Evolutionary conservation across 108 stramenopile genomes (phyloP), one percentile per base, ranked within the genome.

Genomic region (Epipyxis sp.): DNA sequence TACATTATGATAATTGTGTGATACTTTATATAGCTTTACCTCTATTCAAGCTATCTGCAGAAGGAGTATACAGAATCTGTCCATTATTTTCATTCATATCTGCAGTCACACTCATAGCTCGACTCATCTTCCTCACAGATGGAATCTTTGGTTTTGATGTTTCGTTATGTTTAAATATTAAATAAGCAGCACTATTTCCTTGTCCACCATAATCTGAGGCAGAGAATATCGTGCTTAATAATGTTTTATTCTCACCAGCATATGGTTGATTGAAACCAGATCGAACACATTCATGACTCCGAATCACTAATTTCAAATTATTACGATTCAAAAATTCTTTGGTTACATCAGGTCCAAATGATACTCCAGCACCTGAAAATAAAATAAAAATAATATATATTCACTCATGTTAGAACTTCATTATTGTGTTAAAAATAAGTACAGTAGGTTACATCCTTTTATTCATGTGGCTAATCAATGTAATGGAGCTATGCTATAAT

Each of bases 221-320:
- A 3, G 85, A 86, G 59, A 90, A 90, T 34, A 90, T 84, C 40
- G 89, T 90, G 41, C 88, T 80, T 1, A 88, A 54, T 25, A 86
- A 79, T 6, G 13, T 27, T 27, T 25, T 39, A 57, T 39, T 42
- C 3, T 13, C 34, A 37, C n/a, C 71, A 44, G 69, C 68, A 71
- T 90, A 88, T 37, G 79, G 67, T 1, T 84, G 44, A 40, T 79
- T 74, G 67, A 79, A 90, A 16, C 89, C 89, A 76, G 86, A 84
- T 50, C 79, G 40, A 1, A 89, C 88, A 68, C 87, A 88, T 81
- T 90, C 89, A 61, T 90, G 89, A 67, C 83, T 84, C 27, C 89
- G 87, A 13, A 90, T 82, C 43, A 90, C 81, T 0, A 88, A 57
- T 25, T 83, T 82, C 39, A 87, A 44, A 39, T 80, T 84, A 59